Base-by-base conservation (phyloP, 108 stramenopile genomes). In the Skeletonema costatum region DNA sequence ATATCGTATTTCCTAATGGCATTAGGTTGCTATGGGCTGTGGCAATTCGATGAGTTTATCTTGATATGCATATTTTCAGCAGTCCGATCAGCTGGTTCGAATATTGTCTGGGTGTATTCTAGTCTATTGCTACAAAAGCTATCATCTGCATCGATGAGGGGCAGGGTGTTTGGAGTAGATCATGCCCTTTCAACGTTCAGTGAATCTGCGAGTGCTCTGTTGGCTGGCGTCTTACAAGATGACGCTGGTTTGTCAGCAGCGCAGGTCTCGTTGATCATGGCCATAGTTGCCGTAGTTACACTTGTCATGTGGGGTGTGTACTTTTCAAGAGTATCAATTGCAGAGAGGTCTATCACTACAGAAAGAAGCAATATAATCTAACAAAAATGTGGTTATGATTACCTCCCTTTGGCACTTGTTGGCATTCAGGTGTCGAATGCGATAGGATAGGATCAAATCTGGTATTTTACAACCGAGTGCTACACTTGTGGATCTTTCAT, bases 101-200 rank as follows among this genome's bases (percentile, higher is more conserved):
- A 78, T 10, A 56, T 86, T 13, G 51, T 85, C 19, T 93, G 90
- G 90, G 82, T 90, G 19, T 62, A 89, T 72, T 87, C 86, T 32
- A 70, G 83, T 1, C 17, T 85, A 25, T 56, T 85, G 8, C 35
- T 85, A n/a, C 87, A 92, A 76, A 90, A 86, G 70, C 89, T 85
- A 41, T 71, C 85, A 5, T 38, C 78, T 4, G 68, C 78, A 10
- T 17, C 67, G 10, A 79, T 87, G 80, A 32, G 89, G 53, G 92
- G 92, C 4, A 87, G 92, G 30, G 86, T 91, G 11, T 65, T 81
- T 74, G 68, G 88, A 14, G 61, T 88, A 0, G 92, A 93, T 50
- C 88, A 74, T 64, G 89, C 88, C 16, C 31, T 90, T 48, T 90
- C 90, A 44, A 74, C 87, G 38, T 46, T 87, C 1, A 70, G 64